Evolutionary conservation across 306 rosid genomes (phyloP).

Genomic region (Chamaecrista fasciculata): DNA sequence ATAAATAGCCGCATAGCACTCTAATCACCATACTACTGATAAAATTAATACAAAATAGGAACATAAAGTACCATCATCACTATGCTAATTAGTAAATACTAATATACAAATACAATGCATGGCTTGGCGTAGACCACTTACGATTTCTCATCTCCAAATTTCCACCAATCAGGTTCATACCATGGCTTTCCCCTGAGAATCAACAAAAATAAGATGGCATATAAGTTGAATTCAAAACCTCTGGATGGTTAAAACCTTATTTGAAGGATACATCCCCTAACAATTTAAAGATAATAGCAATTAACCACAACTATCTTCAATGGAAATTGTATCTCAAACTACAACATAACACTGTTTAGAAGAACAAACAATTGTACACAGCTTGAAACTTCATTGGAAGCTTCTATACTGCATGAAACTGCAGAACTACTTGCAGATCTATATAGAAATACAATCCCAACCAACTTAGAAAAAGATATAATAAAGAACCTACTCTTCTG

Average conservation of each 20-base stretch:
- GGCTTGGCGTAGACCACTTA: slow-evolving; percentile 61
- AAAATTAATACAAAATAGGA: neutral
- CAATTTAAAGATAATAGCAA: neutral
- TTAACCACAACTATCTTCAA: neutral
- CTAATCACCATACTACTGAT: neutral
- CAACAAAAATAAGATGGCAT: slow-evolving; percentile 22
- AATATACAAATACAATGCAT: neutral
- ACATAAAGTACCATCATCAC: slow-evolving; percentile 6
- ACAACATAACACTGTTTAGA: neutral
- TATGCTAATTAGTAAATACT: neutral
- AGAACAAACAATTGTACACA: slow-evolving; percentile 15
- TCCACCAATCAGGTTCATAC: slow-evolving; percentile 99
- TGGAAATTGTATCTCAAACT: slow-evolving; percentile 6
- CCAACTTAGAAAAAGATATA: slow-evolving; percentile 26
- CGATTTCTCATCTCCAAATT: slow-evolving; percentile 96
- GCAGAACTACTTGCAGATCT: neutral
- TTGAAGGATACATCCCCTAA: no score
- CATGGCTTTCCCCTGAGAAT: slow-evolving; percentile 81
- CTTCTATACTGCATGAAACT: slow-evolving; percentile 15
- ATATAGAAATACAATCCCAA: slow-evolving; percentile 19
- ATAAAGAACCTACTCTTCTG: slow-evolving; percentile 70
- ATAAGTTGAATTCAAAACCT: slow-evolving; percentile 25
- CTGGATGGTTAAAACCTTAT: neutral
- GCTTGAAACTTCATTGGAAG: slow-evolving; percentile 10
- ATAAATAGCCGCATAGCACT: neutral